Evolutionary conservation across 1,284 basidiomycete genomes (phyloP).

Genomic region (Ganoderma lucidum): DNA sequence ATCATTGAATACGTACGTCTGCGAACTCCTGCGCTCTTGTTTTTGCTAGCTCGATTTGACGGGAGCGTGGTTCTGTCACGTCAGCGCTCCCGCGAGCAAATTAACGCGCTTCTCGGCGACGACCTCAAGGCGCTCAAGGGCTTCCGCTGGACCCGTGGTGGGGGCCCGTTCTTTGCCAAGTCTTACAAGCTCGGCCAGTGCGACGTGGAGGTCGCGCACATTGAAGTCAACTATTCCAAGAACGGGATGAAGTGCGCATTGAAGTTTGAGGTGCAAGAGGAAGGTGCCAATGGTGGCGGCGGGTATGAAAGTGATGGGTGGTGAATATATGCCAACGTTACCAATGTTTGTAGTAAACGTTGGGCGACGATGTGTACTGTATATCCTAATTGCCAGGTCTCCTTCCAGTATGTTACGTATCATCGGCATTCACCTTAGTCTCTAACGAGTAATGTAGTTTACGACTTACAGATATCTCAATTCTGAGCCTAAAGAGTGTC

Average conservation of each 20-base stretch:
- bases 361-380: background rate
- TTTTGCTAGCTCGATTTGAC: constrained; percentile 34
- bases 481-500: no score
- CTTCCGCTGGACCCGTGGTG: constrained; percentile 41
- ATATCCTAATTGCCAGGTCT: background rate
- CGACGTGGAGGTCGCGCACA: constrained; percentile 38
- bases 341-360: background rate
- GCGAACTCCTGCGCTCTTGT: background rate
- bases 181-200: constrained; percentile 43
- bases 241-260: constrained; percentile 51
- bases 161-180: constrained; percentile 43
- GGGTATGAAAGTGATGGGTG: constrained; percentile 12
- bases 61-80: constrained; percentile 23
- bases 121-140: constrained; percentile 49
- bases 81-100: background rate
- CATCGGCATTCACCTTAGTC: background rate
- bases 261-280: constrained; percentile 48
- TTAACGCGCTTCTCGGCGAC: constrained; percentile 45
- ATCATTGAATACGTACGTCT: constrained; percentile 27
- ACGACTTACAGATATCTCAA: background rate
- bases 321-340: background rate
- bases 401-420: no score
- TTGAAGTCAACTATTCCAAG: constrained; percentile 51
- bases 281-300: constrained; percentile 24
- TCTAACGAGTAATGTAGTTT: background rate